These are phyloP conservation scores for Irpex rosettiformis DNA, from an alignment of 1,284 basidiomycete species.

Conservation along the genomic window DNA sequence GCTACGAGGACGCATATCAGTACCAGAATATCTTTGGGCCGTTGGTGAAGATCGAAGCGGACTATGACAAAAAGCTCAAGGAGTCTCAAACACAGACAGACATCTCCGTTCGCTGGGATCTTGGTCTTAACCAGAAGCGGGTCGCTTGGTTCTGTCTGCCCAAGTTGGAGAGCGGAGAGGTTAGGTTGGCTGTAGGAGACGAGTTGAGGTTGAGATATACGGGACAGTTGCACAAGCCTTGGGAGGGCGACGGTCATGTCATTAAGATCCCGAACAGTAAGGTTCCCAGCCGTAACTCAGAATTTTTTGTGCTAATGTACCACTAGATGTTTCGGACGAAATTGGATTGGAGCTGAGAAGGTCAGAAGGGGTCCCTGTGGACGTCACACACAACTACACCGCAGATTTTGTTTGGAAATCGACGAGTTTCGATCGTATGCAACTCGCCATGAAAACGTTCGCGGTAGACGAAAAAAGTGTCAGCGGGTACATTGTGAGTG, in stretches of 20 bases:
- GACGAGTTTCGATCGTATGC: slow-evolving; percentile 99
- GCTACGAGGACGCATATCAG: slow-evolving; percentile 98
- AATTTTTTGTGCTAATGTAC: slow-evolving; percentile 5
- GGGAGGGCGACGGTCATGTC: slow-evolving; percentile 98
- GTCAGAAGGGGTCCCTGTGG: slow-evolving; percentile 92
- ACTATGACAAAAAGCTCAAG: slow-evolving; percentile 97
- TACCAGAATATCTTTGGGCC: slow-evolving; percentile 99
- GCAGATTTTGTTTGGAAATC: slow-evolving; percentile 99
- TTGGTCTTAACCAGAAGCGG: slow-evolving; percentile 96
- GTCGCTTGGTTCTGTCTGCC: slow-evolving; percentile 97
- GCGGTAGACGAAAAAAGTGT: slow-evolving; percentile 99
- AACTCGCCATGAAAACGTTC: slow-evolving; percentile 98
- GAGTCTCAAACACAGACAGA: slow-evolving; percentile 98
- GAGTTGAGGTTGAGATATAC: slow-evolving; percentile 89
- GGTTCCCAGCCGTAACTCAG: slow-evolving; percentile 21
- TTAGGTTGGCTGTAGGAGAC: slow-evolving; percentile 94
- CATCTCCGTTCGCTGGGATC: slow-evolving; percentile 94
- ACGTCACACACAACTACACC: slow-evolving; percentile 92
- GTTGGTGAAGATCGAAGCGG: slow-evolving; percentile 98
- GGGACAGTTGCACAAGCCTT: slow-evolving; percentile 86
- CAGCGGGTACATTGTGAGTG: slow-evolving; percentile 91
- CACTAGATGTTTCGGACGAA: slow-evolving; percentile 93
- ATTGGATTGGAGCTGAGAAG: slow-evolving; percentile 91
- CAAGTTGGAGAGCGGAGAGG: slow-evolving; percentile 97
- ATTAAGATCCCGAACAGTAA: slow-evolving; percentile 99